Evolutionary conservation across 208 protist species (phyloP), one percentile per base, ranked within the genome.

Genomic region (Trichomonas gallinae): DNA sequence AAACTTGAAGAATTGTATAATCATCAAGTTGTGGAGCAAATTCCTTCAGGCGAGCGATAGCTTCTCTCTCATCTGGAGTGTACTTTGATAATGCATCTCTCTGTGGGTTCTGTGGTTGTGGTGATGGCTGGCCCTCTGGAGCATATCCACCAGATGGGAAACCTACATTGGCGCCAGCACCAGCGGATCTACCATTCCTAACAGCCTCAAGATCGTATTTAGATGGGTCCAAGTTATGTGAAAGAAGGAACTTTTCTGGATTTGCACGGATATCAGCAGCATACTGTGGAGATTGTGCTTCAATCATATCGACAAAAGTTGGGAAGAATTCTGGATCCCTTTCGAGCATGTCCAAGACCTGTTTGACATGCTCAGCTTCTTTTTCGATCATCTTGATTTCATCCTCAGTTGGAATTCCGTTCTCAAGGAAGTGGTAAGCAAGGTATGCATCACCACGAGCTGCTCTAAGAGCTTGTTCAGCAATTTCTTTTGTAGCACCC

Each of bases 1-100:
- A 96, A 44, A 91, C 96, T 31, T 96, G 85, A 8, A 96, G 45
- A 38, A 89, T 63, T 45, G 49, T 87, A 17, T 72, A 40, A 0
- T 85, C n/a, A 40, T 85, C 81, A 34, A 40, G 2, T 0, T 63
- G 10, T 4, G 58, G 58, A 21, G 2, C 8, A 17, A 96, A 36
- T 34, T 48, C 46, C 9, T 36, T 36, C 10, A 96, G 23, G 26
- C 96, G 26, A 4, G 17, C 15, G 44, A 96, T 96, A 40, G 72
- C 96, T 36, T 96, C 63, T 26, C 31, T 44, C 49, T 96, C 96
- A 10, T 45, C 63, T 63, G 21, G 63, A 9, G 96, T 82, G 36
- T 88, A 51, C 1, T 10, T 3, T n/a, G 23, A 11, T 40, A 85
- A 85, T 42, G 0, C 0, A 40, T 0, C 15, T 34, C 42, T 0